Evolutionary conservation across 2,329 filamentous ascomycete genomes (phyloP), one percentile per base, ranked within the genome.

Genomic region (Neopestalotiopsis sp.): DNA sequence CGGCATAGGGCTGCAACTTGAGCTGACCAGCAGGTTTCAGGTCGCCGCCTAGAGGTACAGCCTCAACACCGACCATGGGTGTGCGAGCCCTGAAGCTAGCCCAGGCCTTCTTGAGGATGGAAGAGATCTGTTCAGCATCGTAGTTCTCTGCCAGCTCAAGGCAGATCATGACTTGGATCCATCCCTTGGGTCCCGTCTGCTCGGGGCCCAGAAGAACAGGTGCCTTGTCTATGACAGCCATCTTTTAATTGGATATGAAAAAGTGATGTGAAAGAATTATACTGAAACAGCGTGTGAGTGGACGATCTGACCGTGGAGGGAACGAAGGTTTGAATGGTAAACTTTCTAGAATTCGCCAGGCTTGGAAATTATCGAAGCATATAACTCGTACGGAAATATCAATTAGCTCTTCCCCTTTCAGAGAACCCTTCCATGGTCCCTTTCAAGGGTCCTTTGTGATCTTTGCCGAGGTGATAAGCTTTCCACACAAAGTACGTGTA

Each of bases 131-230:
- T 1, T 69, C 63, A 49, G 65, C 61, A 38, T 67, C 68, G 14
- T 69, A 69, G 45, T 69, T 24, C 13, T 53, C 58, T 20, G 42
- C 61, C 12, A 69, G 64, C 58, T 69, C 68, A 5, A 69, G 65
- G 49, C 68, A 69, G 24, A 49, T 4, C 20, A 66, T 42, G 42
- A 56, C n/a, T 17, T 58, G 63, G 57, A 69, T 69, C 68, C 68
- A 69, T 49, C 68, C 68, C 65, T 69, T 69, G 49, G 68, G 67
- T 38, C 68, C 68, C 7, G 61, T 58, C 28, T 67, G 68, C 38
- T 69, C 68, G 28, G 68, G 61, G 20, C 17, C 59, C 59, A 69
- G 38, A 32, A 69, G 34, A 30, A 45, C 58, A 6, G 62, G 61
- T 24, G 30, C 57, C 59, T 57, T 63, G 49, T 66, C 40, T 24